Percentiles rank a stretch among this genome's conserved stretches.
Evolutionary conservation across 129 eudicot species (phyloP).

Genomic region (Sambucus nigra): DNA sequence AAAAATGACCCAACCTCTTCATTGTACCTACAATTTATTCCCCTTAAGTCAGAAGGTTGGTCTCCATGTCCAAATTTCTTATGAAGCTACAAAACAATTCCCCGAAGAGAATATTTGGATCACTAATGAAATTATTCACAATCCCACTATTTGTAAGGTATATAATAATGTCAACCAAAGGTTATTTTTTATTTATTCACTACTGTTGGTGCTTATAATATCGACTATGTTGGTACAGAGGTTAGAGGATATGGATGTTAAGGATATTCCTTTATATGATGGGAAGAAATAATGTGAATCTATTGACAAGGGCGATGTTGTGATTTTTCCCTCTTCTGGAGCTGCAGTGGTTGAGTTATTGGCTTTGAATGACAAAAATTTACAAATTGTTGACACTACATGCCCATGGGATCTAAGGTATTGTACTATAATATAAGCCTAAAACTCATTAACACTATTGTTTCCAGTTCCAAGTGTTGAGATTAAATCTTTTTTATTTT

Average conservation of each 20-base stretch:
- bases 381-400: conserved; percentile 89
- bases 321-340: conserved; percentile 88
- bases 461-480: conserved; percentile 5
- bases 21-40: no score
- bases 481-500: conserved; percentile 5
- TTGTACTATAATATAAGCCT: conserved; percentile 3
- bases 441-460: not conserved
- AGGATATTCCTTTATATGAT: conserved; percentile 41
- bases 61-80: conserved; percentile 93
- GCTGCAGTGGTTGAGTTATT: conserved; percentile 83
- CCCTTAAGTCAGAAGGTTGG: no score
- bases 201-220: not conserved
- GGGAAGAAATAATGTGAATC: conserved; percentile 71
- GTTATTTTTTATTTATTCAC: not conserved
- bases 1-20: no score
- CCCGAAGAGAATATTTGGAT: conserved; percentile 85
- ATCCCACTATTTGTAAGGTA: no score
- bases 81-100: no score
- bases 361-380: conserved; percentile 57
- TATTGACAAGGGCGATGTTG: conserved; percentile 73
- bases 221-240: conserved; percentile 29
- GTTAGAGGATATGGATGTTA: conserved; percentile 70
- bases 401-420: conserved; percentile 98
- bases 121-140: no score
- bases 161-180: no score